Base-by-base conservation (phyloP, 2,329 filamentous ascomycete genomes). In the Neoarthrinium moseri region DNA sequence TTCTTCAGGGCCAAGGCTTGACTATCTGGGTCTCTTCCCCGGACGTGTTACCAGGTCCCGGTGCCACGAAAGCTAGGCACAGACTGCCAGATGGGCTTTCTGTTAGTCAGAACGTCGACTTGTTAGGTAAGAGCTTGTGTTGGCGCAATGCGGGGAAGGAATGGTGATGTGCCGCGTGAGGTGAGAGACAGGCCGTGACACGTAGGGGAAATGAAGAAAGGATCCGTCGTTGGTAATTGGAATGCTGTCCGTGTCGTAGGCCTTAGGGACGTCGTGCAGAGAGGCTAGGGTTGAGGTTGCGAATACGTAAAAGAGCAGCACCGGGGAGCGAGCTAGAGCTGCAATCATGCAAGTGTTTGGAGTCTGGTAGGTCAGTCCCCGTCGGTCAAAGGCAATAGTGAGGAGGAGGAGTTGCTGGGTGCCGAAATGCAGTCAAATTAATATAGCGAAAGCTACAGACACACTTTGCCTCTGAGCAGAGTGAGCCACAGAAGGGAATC, bases 81-180 rank as follows among this genome's bases (percentile, higher is more conserved):
- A 35, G 26, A 37, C 38, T 24, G 24, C 21, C 45, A 21, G 33
- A 33, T 45, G 54, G 53, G 30, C 53, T 72, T 72, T 69, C 62
- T 71, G 68, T 74, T 74, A 74, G 71, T 74, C 71, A 74, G 69
- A 54, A 50, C 50, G 55, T 50, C 57, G 55, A 54, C 49, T 52
- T 68, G 61, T 74, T 74, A 74, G 69, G 71, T 74, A 74, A 75
- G 58, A 66, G 54, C 56, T 56, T 58, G 56, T 50, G 56, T 51
- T 63, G 61, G 62, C 55, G 62, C 52, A 60, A 66, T 69, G 68
- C 67, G 68, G 69, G 69, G 69, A 68, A 71, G 56, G 42, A 51
- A 44, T 57, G 55, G 54, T 50, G 58, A 51, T 42, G 52, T 55
- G 46, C 47, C 48, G 17, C 13, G 21, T 12, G 30, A 27, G 12